Evolutionary conservation across 257 asterid species (phyloP), one percentile per base, ranked within the genome.

Genomic region (Petunia secreta): DNA sequence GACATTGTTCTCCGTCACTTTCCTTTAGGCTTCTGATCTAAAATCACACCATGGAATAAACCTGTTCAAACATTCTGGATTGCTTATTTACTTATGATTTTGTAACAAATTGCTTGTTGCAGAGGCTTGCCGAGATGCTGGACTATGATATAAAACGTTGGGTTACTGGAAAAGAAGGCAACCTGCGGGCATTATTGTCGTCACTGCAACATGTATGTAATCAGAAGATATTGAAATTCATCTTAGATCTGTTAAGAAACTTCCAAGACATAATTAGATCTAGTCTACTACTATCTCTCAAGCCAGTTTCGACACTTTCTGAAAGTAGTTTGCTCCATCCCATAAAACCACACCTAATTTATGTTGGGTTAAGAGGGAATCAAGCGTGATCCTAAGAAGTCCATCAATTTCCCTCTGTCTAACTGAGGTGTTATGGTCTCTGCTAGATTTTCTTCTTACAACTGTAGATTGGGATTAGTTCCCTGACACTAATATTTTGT

Each of bases 81-180:
- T 25, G 4, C 1, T 48, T 48, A 1, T 71, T 34, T 15, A 25
- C 44, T 76, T 76, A 15, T 75, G 48, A 25, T 63, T 50, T 65
- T 66, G 63, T 80, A 78, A 48, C 43, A 75, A 63, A 48, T 82
- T 75, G 57, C 77, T 81, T 85, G 80, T 79, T 85, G 80, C 91
- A 94, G 98, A 89, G 92, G 89, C 84, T 92, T 69, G 93, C 95
- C 6, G 93, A 90, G 63, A 84, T 88, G 58, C 65, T 95, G 90
- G 91, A 93, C 77, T 48, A 79, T 74, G 88, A 91, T 79, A 88
- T 95, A 84, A 93, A 89, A 91, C 91, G 89, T 15, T 95, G 99
- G 98, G 93, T 94, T 75, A 88, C 98, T 1, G 99, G 99, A 54
- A 95, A 95, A 89, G 99, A 92, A 88, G 91, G 93, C 84, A 95